Evolutionary conservation across 1,139 yeast species (phyloP), one percentile per base, ranked within the genome.

Genomic region (Nakaseomyces uthaithaninus): DNA sequence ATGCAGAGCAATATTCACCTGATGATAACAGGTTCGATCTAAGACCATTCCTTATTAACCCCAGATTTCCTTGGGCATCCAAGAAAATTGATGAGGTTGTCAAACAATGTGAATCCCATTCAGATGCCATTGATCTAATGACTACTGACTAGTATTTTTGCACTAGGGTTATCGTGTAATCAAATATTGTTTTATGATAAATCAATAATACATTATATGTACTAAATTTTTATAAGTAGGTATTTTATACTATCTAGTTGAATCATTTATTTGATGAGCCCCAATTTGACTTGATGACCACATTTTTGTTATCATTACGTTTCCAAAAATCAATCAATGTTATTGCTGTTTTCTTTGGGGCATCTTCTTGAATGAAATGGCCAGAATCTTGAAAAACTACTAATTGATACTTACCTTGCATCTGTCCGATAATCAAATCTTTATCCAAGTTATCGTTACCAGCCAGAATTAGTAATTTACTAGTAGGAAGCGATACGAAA

Each of bases 1-100:
- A 91, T 54, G 98, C 98, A 1, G 99, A 91, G 59, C 94, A 85
- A 56, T 91, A 93, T 59, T 86, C 96, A 1, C 97, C 98, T 1
- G 99, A 91, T 62, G 99, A 91, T 60, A 91, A 91, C 61, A 74
- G 99, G 54, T 91, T 83, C 60, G 99, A 91, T 60, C 69, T 93
- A 55, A 72, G 99, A 50, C 99, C 98, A 15, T 87, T 91, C 60
- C 70, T 91, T 60, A 85, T 91, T 44, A 77, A 84, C 52, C 96
- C 97, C n/a, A 67, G 85, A 45, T 91, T 87, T 64, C 75, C 89
- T 1, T 84, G 91, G 80, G 95, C 96, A 1, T 75, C 86, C 51
- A 79, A 77, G 61, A 87, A 85, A 64, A 91, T 91, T 41, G 96
- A 86, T 55, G 75, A 74, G 43, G 75, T 80, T 25, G 91, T 86